Base-by-base conservation (phyloP, 805 yeast genomes). In the Saccharomyces eubayanus region DNA sequence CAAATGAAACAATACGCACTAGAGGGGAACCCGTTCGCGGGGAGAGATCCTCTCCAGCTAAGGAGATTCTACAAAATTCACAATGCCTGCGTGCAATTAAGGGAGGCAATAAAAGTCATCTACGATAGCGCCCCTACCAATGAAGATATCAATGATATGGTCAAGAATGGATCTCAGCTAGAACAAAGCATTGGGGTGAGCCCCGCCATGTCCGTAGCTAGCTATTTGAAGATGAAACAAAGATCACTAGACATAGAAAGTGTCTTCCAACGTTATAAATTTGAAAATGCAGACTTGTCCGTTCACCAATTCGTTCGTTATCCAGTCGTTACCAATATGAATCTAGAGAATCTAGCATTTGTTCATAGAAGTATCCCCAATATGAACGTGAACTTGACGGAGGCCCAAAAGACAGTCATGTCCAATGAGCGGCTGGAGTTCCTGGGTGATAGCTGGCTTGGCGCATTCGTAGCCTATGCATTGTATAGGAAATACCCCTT, bases 361-460 rank as follows among this genome's bases (percentile, higher is more conserved):
- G 51, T 57, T 28, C 66, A 62, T 49, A 57, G 52, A 51, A 58
- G 62, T 54, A 52, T 53, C 29, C 53, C 59, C 5, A 61, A 53
- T 47, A 59, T 54, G 60, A 55, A 58, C 30, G 58, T 54, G 3
- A 53, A 54, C 24, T 48, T 58, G 29, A 55, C 61, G 8, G 59
- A 57, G 31, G 28, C 48, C 8, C 54, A 57, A 30, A 59, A 51
- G 52, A 59, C 53, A 4, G 47, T 53, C 3, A 55, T 59, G 53
- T 51, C 57, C 59, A 87, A 89, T 66, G 96, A 89, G 72, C 74
- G 96, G 47, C 74, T 89, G 20, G 97, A 90, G 69, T 90, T 88
- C 63, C 71, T 87, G 36, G 97, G 97, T 14, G 97, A 89, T 71
- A 82, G 96, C 3, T 78, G 88, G 52, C 70, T 90, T 53, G 85